Evolutionary conservation across 2,329 filamentous ascomycete genomes (phyloP).

Genomic region (Aureobasidium melanogenum): DNA sequence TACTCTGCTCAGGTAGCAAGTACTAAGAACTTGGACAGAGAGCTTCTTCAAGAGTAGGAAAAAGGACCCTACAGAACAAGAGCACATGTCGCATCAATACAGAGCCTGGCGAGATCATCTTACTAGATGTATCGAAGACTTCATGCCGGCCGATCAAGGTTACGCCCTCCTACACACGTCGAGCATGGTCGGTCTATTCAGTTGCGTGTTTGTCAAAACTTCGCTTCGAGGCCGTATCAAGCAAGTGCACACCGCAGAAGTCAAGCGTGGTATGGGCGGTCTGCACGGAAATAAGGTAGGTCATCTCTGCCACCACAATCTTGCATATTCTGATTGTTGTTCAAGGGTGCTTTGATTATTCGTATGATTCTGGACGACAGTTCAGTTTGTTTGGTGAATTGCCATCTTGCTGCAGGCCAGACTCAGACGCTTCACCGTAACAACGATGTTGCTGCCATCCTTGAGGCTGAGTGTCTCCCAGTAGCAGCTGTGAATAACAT

Average conservation of each 20-base stretch:
- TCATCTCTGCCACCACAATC: not conserved
- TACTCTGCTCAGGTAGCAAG: not conserved
- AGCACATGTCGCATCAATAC: slow-evolving; percentile 94
- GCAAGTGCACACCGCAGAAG: slow-evolving; percentile 68
- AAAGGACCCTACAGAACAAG: slow-evolving; percentile 75
- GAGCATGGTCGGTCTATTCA: slow-evolving; percentile 88
- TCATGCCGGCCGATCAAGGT: slow-evolving; percentile 64
- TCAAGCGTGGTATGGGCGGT: slow-evolving; percentile 94
- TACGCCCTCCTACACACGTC: slow-evolving; percentile 85
- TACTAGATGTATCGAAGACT: slow-evolving; percentile 70
- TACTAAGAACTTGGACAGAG: slow-evolving; percentile 36
- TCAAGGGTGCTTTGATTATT: slow-evolving; percentile 69
- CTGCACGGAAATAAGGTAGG: slow-evolving; percentile 81
- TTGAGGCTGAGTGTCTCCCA: slow-evolving; percentile 71
- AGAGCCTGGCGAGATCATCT: slow-evolving; percentile 93
- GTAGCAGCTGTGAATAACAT: slow-evolving; percentile 51
- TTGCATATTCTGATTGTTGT: not conserved
- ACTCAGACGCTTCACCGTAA: slow-evolving; percentile 83
- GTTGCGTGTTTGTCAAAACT: slow-evolving; percentile 86
- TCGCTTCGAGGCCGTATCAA: slow-evolving; percentile 66
- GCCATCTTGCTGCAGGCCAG: slow-evolving; percentile 91
- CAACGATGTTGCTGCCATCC: slow-evolving; percentile 81
- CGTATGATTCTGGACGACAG: slow-evolving; percentile 93
- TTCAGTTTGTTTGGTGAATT: slow-evolving; percentile 93
- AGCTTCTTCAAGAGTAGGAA: slow-evolving; percentile 76